Conservation (phyloP, 2,329 filamentous ascomycete genomes). For the Verticillium longisporum region DNA sequence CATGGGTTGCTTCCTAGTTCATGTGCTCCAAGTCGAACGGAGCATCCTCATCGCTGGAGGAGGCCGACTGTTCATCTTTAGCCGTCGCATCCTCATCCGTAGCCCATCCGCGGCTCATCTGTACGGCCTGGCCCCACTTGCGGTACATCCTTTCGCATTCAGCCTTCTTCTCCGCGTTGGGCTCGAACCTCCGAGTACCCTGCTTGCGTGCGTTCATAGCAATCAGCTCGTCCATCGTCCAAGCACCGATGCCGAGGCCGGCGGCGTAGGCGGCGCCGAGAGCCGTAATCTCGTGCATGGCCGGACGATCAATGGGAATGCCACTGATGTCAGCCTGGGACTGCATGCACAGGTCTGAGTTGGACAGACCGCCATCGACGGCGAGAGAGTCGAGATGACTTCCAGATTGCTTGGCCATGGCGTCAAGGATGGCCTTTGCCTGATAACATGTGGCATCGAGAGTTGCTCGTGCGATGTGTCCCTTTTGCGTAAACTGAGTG, state of each 20-base stretch:
- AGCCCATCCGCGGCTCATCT: conserved; percentile 52
- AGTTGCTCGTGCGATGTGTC: conserved; percentile 82
- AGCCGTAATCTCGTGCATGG: conserved; percentile 86
- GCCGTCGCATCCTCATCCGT: background rate
- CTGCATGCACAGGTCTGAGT: conserved; percentile 85
- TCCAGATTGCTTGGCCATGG: conserved; percentile 82
- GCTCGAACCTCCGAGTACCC: conserved; percentile 63
- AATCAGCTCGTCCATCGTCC: conserved; percentile 56
- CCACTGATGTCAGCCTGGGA: conserved; percentile 80
- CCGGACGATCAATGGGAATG: conserved; percentile 75
- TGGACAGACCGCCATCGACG: conserved; percentile 86
- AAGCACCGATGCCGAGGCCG: conserved; percentile 75
- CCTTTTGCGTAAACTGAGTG: conserved; percentile 76
- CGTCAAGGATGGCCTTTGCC: conserved; percentile 83
- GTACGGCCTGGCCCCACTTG: conserved; percentile 50
- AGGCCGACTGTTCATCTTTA: background rate
- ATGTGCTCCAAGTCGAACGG: background rate
- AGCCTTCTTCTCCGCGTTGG: conserved; percentile 44
- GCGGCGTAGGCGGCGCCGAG: conserved; percentile 85
- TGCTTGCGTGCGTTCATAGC: conserved; percentile 70
- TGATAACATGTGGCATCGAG: conserved; percentile 90
- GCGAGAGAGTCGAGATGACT: conserved; percentile 68
- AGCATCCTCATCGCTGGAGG: background rate
- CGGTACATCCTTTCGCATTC: conserved; percentile 33
- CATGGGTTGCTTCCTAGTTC: background rate